A percentile compares a stretch with the other conserved stretches of the same genome.
phyloP scores from a whole-genome alignment of 305 asterid genomes.

The Fraxinus angustifolia region DNA sequence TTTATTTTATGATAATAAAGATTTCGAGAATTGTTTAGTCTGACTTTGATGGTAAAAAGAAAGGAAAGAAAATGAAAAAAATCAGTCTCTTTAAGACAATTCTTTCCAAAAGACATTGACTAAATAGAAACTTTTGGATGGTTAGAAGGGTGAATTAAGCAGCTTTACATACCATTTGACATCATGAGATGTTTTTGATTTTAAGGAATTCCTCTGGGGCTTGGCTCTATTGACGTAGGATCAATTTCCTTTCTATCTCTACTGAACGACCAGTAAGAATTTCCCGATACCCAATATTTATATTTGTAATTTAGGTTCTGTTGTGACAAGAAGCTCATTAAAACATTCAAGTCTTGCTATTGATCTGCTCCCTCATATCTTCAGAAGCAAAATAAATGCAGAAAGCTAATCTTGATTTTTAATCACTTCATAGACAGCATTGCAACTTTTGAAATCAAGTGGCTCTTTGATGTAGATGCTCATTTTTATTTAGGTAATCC shows the following conservation, averaged over 20 bases:
- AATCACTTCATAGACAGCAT: not conserved
- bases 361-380: not conserved
- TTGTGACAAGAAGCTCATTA: not conserved
- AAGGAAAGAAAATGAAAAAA: not conserved
- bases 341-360: not conserved
- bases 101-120: not conserved
- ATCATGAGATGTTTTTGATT: not conserved
- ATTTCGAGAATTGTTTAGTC: not conserved
- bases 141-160: not conserved
- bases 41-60: not conserved
- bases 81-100: not conserved
- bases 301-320: not conserved
- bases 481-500: not conserved
- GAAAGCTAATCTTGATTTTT: not conserved
- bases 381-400: not conserved
- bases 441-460: not conserved
- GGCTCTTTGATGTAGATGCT: not conserved
- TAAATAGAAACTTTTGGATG: not conserved
- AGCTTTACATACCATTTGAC: not conserved
- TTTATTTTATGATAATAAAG: not conserved
- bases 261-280: not conserved
- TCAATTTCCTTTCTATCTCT: not conserved
- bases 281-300: not conserved
- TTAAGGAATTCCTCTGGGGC: not conserved
- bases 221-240: not conserved